Evolutionary conservation across 352 stramenopile genomes (phyloP), one percentile per base, ranked within the genome.

Genomic region (Pythium chondricola): DNA sequence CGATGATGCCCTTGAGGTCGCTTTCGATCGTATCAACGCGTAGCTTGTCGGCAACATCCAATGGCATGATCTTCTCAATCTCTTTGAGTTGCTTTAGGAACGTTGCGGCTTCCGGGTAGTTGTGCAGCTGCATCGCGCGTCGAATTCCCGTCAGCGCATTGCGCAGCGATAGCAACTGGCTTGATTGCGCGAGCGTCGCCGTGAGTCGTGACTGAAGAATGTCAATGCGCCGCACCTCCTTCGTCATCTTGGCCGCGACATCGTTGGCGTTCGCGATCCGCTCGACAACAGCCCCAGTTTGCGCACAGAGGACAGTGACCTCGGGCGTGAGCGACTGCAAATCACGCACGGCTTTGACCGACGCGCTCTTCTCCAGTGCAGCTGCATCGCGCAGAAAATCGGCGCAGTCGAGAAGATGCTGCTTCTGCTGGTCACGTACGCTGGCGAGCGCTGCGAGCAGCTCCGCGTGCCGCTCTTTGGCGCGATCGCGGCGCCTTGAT

Each of bases 211-310:
- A 89, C 58, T 95, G 81, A 27, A 90, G 67, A 47, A 88, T 74
- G 44, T 91, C 83, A 25, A 95, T 58, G 10, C 70, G 78, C 20
- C 83, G 77, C 44, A 95, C 81, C 26, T 95, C 82, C 26, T 71
- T 69, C 40, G 83, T 93, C 83, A 95, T 95, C 58, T 91, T 93
- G 48, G 87, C 83, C 6, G 81, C 83, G 9, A 95, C 77, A n/a
- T 95, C 83, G 57, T 95, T 92, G 4, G 83, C 81, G 36, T 92
- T 92, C 11, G 74, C 79, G 36, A 95, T 80, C 37, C 79, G 77
- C 61, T 91, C 78, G 11, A 88, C 83, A 35, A 94, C 81, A 21
- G 81, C 76, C 22, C 77, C 74, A 9, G 83, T 94, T 54, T 89
- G 79, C 21, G 67, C 74, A 37, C 81, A 72, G 13, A 94, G 71